Conservation (phyloP, 257 asterid genomes). For the Nicotiana knightiana region DNA sequence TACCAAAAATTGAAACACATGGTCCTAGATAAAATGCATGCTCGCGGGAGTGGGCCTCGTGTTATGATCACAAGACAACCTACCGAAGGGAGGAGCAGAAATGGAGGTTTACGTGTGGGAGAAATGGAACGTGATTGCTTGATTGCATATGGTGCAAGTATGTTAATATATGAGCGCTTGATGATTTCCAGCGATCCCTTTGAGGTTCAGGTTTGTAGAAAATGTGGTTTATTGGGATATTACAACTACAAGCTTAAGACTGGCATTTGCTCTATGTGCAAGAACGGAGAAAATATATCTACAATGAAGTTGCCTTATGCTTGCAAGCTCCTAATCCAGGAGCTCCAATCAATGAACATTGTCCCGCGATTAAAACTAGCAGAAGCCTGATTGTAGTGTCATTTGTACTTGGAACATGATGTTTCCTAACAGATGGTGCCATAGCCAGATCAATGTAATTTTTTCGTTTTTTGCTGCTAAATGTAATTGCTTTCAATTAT, state of each 20-base stretch:
- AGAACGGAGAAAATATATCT: constrained; percentile 80
- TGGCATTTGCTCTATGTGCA: constrained; percentile 76
- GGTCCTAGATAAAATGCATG: constrained; percentile 98
- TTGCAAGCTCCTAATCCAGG: constrained; percentile 92
- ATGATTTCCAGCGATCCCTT: constrained; percentile 96
- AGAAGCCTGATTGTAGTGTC: constrained; percentile 21
- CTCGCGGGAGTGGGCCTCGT: constrained; percentile 92
- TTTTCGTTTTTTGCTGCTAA: background rate
- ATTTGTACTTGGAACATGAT: background rate
- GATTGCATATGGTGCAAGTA: constrained; percentile 97
- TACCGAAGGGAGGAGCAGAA: constrained; percentile 89
- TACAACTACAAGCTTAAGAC: constrained; percentile 61
- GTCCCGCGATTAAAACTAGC: constrained; percentile 37
- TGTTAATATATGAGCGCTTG: constrained; percentile 80
- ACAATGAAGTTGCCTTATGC: constrained; percentile 98
- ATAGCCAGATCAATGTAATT: background rate
- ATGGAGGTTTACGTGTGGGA: constrained; percentile 96
- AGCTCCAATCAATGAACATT: constrained; percentile 44
- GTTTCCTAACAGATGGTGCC: background rate
- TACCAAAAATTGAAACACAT: constrained; percentile 97
- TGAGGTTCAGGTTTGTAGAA: constrained; percentile 91
- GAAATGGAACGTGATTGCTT: constrained; percentile 99
- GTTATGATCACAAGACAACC: constrained; percentile 93
- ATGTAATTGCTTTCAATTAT: background rate
- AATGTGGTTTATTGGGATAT: constrained; percentile 93